Base-by-base conservation (phyloP, 176 grass and related monocot species). In the Juncus inflexus region DNA sequence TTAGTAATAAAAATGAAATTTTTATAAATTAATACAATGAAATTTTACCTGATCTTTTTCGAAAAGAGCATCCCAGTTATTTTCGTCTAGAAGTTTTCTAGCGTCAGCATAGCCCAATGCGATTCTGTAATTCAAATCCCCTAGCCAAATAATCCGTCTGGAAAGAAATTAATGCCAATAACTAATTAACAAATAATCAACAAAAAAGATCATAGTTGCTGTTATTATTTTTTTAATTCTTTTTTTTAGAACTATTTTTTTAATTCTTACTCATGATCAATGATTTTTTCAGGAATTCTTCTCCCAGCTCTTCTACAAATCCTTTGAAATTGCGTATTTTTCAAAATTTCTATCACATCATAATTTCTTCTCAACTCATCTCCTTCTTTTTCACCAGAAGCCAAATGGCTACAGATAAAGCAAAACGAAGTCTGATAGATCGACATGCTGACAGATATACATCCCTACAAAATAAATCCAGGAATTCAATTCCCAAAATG, bases 361-460 rank as follows among this genome's bases (percentile, higher is more conserved):
- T 78, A 78, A 59, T 96, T 96, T 64, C 92, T 76, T 57, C 67
- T 63, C 15, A 91, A 40, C 65, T 96, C 92, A 61, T 96, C 92
- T 2, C 92, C 87, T 85, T 91, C 92, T 77, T 96, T 96, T 76
- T 96, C 92, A 3, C 92, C 92, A 11, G 92, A 96, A 13, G 92
- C 87, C 70, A 96, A 74, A 78, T 96, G 87, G 75, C 87, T 96
- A 80, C 91, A 96, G 9, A 91, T 84, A 54, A 96, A 96, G 77
- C 91, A 96, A 45, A 91, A 64, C 54, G 42, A 87, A 2, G 87
- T 96, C 74, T 87, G 84, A 67, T 96, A 87, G 69, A 96, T 47
- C 28, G 87, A 88, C 91, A 91, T 86, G 79, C 91, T 96, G 65
- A 96, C 84, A 2, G 87, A 91, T 56, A 96, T 86, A 65, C 91